Conservation (phyloP, 1,139 yeast genomes). For the Pichia terricola region DNA sequence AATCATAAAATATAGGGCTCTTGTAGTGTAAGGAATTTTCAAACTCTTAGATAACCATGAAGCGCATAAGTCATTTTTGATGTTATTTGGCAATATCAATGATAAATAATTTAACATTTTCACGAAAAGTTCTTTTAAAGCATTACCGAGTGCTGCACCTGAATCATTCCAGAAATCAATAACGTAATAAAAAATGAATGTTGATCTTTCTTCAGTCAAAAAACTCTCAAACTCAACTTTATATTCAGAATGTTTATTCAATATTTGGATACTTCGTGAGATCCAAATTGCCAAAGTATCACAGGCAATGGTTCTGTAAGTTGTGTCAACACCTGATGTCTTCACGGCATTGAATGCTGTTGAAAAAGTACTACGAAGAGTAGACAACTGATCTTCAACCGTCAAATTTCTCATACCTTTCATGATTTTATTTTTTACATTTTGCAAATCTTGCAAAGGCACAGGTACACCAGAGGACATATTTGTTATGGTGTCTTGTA, state of each 20-base stretch:
- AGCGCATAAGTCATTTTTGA: slow-evolving; percentile 23
- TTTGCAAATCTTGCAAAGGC: too few relatives aligned
- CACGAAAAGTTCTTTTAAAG: slow-evolving; percentile 48
- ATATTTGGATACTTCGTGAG: slow-evolving; percentile 31
- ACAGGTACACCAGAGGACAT: too few relatives aligned
- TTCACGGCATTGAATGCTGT: slow-evolving; percentile 17
- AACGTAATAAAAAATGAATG: slow-evolving; percentile 42
- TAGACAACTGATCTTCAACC: neutral
- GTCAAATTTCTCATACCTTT: too few relatives aligned
- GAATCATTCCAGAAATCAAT: slow-evolving; percentile 65
- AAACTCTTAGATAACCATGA: slow-evolving; percentile 39
- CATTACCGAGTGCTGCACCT: slow-evolving; percentile 61
- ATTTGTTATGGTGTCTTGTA: too few relatives aligned
- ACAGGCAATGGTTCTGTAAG: slow-evolving; percentile 35
- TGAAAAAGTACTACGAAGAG: slow-evolving; percentile 7
- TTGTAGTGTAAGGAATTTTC: slow-evolving; percentile 37
- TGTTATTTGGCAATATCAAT: slow-evolving; percentile 7
- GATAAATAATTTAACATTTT: slow-evolving; percentile 37
- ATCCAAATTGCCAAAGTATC: slow-evolving; percentile 62
- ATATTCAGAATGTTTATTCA: slow-evolving; percentile 5
- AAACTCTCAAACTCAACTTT: neutral
- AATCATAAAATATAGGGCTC: slow-evolving; percentile 50
- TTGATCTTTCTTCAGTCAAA: slow-evolving; percentile 25
- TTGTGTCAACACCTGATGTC: slow-evolving; percentile 24
- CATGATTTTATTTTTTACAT: too few relatives aligned